Percentiles rank a stretch among this genome's conserved stretches.
phyloP scores from a whole-genome alignment of 1,284 basidiomycete species.

The Leccinum subspadiceum region DNA sequence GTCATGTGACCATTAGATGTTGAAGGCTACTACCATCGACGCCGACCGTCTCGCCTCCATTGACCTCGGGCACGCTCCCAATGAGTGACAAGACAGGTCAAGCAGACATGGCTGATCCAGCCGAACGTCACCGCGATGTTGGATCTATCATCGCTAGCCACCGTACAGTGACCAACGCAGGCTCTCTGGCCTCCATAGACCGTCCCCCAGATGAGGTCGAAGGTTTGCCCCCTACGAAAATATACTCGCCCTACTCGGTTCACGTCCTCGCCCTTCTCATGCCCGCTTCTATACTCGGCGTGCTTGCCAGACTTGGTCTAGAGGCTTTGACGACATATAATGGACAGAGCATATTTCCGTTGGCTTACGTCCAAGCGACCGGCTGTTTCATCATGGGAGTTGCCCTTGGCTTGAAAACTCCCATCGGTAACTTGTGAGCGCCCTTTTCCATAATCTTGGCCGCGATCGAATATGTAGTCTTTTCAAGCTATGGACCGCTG shows the following conservation, averaged over 20 bases:
- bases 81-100: conserved; percentile 1
- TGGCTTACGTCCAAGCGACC: conserved; percentile 85
- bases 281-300: conserved; percentile 77
- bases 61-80: background rate
- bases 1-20: conserved; percentile 20
- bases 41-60: background rate
- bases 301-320: conserved; percentile 75
- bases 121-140: conserved; percentile 24
- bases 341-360: conserved; percentile 75
- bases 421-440: conserved; percentile 73
- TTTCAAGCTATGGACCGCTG: conserved; percentile 76
- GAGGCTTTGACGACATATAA: conserved; percentile 69
- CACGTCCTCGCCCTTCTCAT: conserved; percentile 71
- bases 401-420: conserved; percentile 63
- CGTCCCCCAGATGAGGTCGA: conserved; percentile 47
- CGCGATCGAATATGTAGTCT: conserved; percentile 10
- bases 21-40: too few species aligned
- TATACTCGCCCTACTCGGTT: conserved; percentile 58
- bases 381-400: conserved; percentile 95
- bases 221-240: conserved; percentile 42
- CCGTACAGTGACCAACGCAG: conserved; percentile 35
- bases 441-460: conserved; percentile 1
- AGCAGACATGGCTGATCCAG: background rate
- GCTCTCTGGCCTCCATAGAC: conserved; percentile 51
- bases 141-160: conserved; percentile 38